A percentile compares a stretch with the other conserved stretches of the same genome.
Evolutionary conservation across 2,329 filamentous ascomycete species (phyloP).

Genomic region (Nemania sp.): DNA sequence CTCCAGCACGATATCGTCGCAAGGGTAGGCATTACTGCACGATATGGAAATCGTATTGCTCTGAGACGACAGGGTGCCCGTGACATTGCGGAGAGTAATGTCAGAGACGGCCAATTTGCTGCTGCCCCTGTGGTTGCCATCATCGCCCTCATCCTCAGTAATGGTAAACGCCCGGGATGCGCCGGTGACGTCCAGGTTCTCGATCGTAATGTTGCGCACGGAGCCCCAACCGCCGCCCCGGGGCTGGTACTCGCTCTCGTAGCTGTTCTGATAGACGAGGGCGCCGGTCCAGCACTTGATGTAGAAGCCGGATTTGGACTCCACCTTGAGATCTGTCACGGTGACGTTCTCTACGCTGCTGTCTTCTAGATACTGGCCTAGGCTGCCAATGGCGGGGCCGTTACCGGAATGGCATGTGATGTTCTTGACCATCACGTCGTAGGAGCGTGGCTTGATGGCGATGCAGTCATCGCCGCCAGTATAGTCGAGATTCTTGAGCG

Average conservation of each 20-base stretch:
- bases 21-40: constrained; percentile 62
- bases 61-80: constrained; percentile 57
- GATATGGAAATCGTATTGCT: constrained; percentile 57
- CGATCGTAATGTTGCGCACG: constrained; percentile 63
- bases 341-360: constrained; percentile 62
- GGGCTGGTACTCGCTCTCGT: constrained; percentile 62
- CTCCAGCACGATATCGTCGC: constrained; percentile 47
- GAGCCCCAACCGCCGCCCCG: constrained; percentile 66
- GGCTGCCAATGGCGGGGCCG: constrained; percentile 66
- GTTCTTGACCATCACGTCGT: constrained; percentile 62
- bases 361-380: constrained; percentile 68
- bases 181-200: constrained; percentile 63
- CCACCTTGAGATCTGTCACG: constrained; percentile 59
- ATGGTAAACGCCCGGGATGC: constrained; percentile 59
- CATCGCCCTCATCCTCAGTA: constrained; percentile 62
- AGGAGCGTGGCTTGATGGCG: constrained; percentile 67
- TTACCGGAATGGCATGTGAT: constrained; percentile 65
- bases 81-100: constrained; percentile 64
- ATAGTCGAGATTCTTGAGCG: constrained; percentile 63
- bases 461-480: constrained; percentile 69
- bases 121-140: constrained; percentile 60
- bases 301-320: constrained; percentile 63
- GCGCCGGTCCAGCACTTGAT: constrained; percentile 69
- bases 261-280: constrained; percentile 58
- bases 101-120: constrained; percentile 63